phyloP scores from a whole-genome alignment of 495 filamentous ascomycete genomes.

The Cercophora samala region DNA sequence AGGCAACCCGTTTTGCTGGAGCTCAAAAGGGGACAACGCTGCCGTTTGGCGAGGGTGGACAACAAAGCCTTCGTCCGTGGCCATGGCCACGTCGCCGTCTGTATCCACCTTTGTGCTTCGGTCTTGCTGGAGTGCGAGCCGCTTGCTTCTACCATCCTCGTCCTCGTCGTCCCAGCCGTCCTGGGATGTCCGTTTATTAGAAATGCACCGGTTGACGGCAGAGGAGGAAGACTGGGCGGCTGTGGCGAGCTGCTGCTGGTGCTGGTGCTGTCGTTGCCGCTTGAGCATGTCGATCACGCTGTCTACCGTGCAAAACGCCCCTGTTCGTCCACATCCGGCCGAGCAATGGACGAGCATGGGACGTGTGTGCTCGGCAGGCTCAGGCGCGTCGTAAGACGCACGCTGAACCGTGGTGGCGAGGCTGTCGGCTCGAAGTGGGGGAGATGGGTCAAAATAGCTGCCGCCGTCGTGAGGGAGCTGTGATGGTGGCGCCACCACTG shows the following conservation, averaged over 20 bases:
- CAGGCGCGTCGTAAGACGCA: constrained; percentile 50
- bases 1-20: background rate
- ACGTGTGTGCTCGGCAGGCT: constrained; percentile 48
- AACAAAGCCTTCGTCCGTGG: constrained; percentile 8
- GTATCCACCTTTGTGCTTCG: constrained; percentile 20
- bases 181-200: constrained; percentile 28
- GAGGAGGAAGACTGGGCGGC: background rate
- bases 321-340: constrained; percentile 91
- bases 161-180: constrained; percentile 27
- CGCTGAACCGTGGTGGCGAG: constrained; percentile 10
- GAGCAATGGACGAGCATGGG: constrained; percentile 93
- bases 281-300: constrained; percentile 92
- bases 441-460: constrained; percentile 1
- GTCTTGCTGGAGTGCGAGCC: constrained; percentile 13
- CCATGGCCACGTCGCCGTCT: constrained; percentile 48
- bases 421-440: background rate
- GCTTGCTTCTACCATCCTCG: constrained; percentile 26
- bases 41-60: background rate
- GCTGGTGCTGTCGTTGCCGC: constrained; percentile 57
- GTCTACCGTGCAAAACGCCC: constrained; percentile 94
- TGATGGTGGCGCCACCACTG: background rate
- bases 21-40: background rate
- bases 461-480: background rate
- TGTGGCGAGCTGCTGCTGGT: background rate
- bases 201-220: constrained; percentile 1